Evolutionary conservation across 805 yeast species (phyloP).

Genomic region (Torulaspora gathmanii): DNA sequence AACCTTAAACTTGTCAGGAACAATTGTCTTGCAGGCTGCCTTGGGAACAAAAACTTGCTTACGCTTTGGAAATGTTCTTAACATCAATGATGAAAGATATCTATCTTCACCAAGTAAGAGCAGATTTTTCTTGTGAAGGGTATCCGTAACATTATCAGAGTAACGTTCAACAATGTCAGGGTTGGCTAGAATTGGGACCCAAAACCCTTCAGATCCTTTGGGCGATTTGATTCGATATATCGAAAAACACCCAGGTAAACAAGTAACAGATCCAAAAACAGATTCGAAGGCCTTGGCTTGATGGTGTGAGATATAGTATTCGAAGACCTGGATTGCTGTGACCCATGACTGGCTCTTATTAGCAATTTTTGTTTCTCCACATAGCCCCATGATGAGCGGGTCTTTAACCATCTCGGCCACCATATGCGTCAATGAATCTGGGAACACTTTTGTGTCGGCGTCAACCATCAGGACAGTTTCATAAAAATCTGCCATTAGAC

Average conservation of each 20-base stretch:
- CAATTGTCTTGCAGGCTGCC: conserved; percentile 88
- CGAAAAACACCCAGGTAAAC: conserved; percentile 93
- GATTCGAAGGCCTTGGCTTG: conserved; percentile 92
- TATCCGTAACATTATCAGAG: conserved; percentile 77
- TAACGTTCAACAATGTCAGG: conserved; percentile 92
- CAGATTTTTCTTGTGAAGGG: conserved; percentile 81
- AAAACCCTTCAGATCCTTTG: conserved; percentile 67
- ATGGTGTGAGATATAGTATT: conserved; percentile 89
- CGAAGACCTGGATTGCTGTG: conserved; percentile 89
- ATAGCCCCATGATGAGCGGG: conserved; percentile 82
- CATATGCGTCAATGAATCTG: conserved; percentile 88
- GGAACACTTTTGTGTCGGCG: conserved; percentile 86
- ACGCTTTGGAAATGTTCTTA: conserved; percentile 83
- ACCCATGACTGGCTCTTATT: conserved; percentile 84
- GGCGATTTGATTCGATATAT: conserved; percentile 90
- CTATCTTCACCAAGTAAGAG: conserved; percentile 88
- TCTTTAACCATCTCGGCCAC: conserved; percentile 82
- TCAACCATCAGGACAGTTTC: conserved; percentile 88
- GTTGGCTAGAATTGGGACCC: conserved; percentile 92
- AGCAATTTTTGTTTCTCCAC: conserved; percentile 92
- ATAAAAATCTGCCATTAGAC: conserved; percentile 76
- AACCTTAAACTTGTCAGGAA: conserved; percentile 76
- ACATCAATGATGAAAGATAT: conserved; percentile 76
- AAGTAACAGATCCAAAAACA: conserved; percentile 91
- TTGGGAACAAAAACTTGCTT: conserved; percentile 82